Evolutionary conservation across 805 yeast genomes (phyloP), one percentile per base, ranked within the genome.

Genomic region (Candida fluviatilis): DNA sequence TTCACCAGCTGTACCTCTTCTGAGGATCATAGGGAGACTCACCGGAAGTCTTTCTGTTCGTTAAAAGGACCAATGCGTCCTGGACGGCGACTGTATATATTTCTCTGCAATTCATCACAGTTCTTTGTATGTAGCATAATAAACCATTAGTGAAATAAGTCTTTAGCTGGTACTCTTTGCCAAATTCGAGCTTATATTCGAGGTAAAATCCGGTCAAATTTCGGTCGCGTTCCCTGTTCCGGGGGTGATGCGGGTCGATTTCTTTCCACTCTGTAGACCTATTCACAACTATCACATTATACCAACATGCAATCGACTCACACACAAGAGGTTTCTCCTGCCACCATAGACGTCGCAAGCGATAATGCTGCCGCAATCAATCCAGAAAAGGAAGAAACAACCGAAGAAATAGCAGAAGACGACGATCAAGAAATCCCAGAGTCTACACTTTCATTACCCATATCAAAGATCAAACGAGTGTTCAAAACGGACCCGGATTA

Each of bases 401-500:
- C 15, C n/a, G 15, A 44, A 42, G 42, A 35, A 5, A 42, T 31
- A 5, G 54, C 42, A 19, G 52, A 37, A 10, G 44, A 40, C 13
- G 37, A 28, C 8, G 57, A 50, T 5, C 55, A 50, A 2, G 62
- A 55, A 14, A 63, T 53, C 5, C 51, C 49, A 2, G 51, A 55
- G 35, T 46, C 42, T 16, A 45, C 60, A 0, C 43, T 69, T 5
- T 55, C 66, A 3, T 57, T 85, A 18, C 95, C 93, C 4, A 60
- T 84, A 29, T 67, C 86, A 2, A 76, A 84, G 46, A 78, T 85
- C 47, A 83, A 82, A 51, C 73, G 80, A 48, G 80, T 85, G 38
- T 73, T 85, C 55, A 84, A 82, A 50, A 72, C 82, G 54, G 95
- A 85, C 54, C 86, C 88, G 12, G 89, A 81, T 27, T 82, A 82